A percentile compares a stretch with the other conserved stretches of the same genome.
These are phyloP conservation scores for Ophiocordyceps unilateralis DNA, from an alignment of 2,329 filamentous ascomycete species.

Conservation along the genomic window DNA sequence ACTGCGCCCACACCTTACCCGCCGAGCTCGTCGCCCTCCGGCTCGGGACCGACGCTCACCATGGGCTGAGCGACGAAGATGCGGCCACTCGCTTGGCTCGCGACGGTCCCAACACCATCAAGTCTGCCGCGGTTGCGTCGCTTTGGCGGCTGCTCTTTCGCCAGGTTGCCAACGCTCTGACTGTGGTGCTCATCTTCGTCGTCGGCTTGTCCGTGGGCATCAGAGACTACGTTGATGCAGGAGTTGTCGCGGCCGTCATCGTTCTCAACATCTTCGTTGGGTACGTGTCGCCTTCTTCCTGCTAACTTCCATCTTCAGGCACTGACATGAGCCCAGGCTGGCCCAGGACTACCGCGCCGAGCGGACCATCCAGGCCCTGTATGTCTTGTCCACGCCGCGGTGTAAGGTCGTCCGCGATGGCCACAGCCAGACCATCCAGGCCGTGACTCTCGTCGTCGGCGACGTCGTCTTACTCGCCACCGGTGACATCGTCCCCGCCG, in stretches of 20 bases:
- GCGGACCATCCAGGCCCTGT: constrained; percentile 43
- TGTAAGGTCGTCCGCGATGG: constrained; percentile 41
- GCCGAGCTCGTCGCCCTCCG: constrained; percentile 16
- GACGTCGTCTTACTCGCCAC: constrained; percentile 45
- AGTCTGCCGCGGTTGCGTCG: constrained; percentile 54
- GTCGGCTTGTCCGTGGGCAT: constrained; percentile 55
- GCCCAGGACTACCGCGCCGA: constrained; percentile 44
- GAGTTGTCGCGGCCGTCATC: constrained; percentile 46
- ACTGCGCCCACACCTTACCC: constrained; percentile 17
- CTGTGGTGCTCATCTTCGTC: constrained; percentile 56
- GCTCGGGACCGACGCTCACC: constrained; percentile 24
- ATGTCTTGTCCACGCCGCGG: constrained; percentile 38
- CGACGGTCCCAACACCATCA: constrained; percentile 55
- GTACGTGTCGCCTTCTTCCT: constrained; percentile 20
- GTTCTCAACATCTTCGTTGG: constrained; percentile 50
- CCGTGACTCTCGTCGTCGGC: constrained; percentile 43
- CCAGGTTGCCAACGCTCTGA: constrained; percentile 63
- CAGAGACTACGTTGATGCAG: constrained; percentile 44
- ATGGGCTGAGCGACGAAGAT: constrained; percentile 48
- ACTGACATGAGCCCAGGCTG: constrained; percentile 19
- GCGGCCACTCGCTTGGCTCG: constrained; percentile 46
- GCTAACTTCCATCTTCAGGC: not conserved
- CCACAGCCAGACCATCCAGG: constrained; percentile 31
- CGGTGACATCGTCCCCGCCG: constrained; percentile 54
- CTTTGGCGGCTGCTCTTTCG: constrained; percentile 60